Conservation (phyloP, 371 early-diverging fungal genomes). For the Choanephora cucurbitarum region DNA sequence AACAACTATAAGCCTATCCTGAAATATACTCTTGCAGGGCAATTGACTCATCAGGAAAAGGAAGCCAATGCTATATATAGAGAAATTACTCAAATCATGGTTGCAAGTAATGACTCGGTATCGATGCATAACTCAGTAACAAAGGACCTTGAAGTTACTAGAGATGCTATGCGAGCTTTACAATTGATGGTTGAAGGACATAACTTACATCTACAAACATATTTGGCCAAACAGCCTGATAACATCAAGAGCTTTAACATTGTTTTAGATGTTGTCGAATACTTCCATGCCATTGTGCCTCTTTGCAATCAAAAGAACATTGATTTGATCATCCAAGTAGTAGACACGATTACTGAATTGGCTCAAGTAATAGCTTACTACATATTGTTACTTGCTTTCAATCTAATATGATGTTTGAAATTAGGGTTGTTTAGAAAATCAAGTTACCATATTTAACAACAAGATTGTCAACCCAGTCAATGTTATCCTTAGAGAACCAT, state of each 20-base stretch:
- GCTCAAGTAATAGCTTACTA: slow-evolving; percentile 37
- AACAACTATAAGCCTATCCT: too few species aligned
- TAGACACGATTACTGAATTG: slow-evolving; percentile 60
- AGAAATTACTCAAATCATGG: slow-evolving; percentile 29
- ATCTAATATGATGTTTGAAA: neutral
- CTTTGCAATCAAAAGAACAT: slow-evolving; percentile 42
- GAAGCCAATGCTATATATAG: slow-evolving; percentile 1
- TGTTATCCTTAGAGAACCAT: slow-evolving; percentile 43
- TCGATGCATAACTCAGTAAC: slow-evolving; percentile 27
- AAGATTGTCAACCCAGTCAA: slow-evolving; percentile 59
- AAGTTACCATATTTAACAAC: slow-evolving; percentile 51
- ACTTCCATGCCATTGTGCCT: slow-evolving; percentile 53
- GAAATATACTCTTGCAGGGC: too few species aligned
- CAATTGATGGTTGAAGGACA: slow-evolving; percentile 64
- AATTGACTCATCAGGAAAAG: neutral
- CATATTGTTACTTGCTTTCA: neutral
- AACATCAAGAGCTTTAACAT: slow-evolving; percentile 62
- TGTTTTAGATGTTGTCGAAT: slow-evolving; percentile 57
- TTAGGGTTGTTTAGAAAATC: slow-evolving; percentile 40
- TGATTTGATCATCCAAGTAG: slow-evolving; percentile 54
- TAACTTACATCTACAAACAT: slow-evolving; percentile 54
- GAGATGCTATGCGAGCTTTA: slow-evolving; percentile 53
- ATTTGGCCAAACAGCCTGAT: slow-evolving; percentile 55
- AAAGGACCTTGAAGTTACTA: slow-evolving; percentile 46
- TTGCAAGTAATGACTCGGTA: slow-evolving; percentile 23